phyloP scores from a whole-genome alignment of 2,329 filamentous ascomycete species.

The Penicillium sp. region DNA sequence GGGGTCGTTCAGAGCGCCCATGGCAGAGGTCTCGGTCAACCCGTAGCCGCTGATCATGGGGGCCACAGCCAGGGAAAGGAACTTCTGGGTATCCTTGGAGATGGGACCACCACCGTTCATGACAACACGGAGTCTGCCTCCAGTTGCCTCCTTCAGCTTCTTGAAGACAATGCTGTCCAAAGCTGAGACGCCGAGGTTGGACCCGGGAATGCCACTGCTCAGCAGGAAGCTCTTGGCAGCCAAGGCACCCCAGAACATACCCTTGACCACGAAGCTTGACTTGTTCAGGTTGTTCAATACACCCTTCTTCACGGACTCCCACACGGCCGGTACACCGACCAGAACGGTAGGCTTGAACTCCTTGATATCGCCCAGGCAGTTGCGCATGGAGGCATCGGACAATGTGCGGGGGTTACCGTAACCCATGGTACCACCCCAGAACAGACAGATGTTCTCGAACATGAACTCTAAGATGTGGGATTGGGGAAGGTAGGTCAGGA shows the following conservation, averaged over 20 bases:
- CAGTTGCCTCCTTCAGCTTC: constrained; percentile 85
- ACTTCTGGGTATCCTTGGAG: constrained; percentile 78
- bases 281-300: constrained; percentile 74
- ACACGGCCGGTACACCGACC: constrained; percentile 92
- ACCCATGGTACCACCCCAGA: constrained; percentile 85
- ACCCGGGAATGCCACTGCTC: constrained; percentile 49
- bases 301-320: constrained; percentile 96
- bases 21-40: constrained; percentile 83
- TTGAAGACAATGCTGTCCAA: constrained; percentile 85
- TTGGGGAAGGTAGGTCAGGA: constrained; percentile 88
- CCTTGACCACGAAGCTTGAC: constrained; percentile 65
- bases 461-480: constrained; percentile 96
- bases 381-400: constrained; percentile 77
- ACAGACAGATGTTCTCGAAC: constrained; percentile 86
- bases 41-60: constrained; percentile 96
- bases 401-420: constrained; percentile 90
- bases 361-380: constrained; percentile 89
- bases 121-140: constrained; percentile 80
- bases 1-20: constrained; percentile 60
- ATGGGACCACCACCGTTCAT: constrained; percentile 94
- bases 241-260: constrained; percentile 71
- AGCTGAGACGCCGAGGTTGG: constrained; percentile 55
- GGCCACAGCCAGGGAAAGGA: constrained; percentile 86
- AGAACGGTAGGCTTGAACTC: constrained; percentile 86
- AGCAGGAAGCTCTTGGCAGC: constrained; percentile 60